A percentile compares a stretch with the other conserved stretches of the same genome.
Conservation (phyloP, 2,329 filamentous ascomycete species). For the Alternaria sp. region DNA sequence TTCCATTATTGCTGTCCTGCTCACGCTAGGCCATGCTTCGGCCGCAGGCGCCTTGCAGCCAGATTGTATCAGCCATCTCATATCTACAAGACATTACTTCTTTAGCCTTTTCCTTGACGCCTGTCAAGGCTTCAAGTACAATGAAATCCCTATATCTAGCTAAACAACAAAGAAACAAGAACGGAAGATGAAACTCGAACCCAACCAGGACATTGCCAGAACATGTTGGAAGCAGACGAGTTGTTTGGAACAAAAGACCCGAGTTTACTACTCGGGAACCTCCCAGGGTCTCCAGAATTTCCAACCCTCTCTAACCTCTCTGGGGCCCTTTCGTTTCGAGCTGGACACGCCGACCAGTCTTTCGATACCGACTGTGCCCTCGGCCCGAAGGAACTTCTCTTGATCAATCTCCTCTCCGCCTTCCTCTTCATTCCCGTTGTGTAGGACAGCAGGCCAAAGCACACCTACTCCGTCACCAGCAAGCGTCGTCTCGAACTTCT, state of each 20-base stretch:
- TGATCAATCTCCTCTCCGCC: slow-evolving; percentile 93
- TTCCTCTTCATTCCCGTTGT: slow-evolving; percentile 80
- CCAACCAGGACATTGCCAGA: slow-evolving; percentile 1
- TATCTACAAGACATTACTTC: neutral
- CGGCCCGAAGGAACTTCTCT: slow-evolving; percentile 83
- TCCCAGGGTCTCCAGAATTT: slow-evolving; percentile 51
- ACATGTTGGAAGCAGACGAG: neutral
- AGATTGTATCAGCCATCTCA: neutral
- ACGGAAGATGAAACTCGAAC: neutral
- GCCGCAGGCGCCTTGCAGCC: neutral
- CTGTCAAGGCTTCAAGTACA: neutral
- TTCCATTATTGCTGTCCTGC: neutral
- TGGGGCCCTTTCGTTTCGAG: slow-evolving; percentile 29
- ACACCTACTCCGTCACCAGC: slow-evolving; percentile 94
- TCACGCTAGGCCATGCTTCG: neutral
- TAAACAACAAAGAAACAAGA: neutral
- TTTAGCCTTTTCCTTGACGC: neutral
- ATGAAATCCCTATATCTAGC: neutral
- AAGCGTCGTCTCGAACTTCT: slow-evolving; percentile 85
- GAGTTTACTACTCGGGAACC: slow-evolving; percentile 17
- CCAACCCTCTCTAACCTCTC: slow-evolving; percentile 48
- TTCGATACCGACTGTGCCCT: slow-evolving; percentile 86
- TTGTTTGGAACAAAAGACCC: neutral
- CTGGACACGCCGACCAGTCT: slow-evolving; percentile 75
- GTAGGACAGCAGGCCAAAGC: slow-evolving; percentile 88